Base-by-base conservation (phyloP, 2,329 filamentous ascomycete species). In the Graphilbum sp. region DNA sequence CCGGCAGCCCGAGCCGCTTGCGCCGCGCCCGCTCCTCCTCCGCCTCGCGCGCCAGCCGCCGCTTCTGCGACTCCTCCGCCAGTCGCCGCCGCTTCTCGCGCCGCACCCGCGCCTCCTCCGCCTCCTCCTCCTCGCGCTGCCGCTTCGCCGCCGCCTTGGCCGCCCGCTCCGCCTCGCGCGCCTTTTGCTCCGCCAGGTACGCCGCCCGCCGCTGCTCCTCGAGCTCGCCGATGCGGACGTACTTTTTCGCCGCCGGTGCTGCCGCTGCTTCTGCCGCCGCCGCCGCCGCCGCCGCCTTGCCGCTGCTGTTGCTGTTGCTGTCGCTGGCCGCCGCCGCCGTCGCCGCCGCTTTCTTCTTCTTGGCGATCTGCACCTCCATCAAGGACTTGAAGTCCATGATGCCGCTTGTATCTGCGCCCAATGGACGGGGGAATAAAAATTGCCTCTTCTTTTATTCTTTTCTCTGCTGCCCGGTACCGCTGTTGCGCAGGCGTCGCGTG, bases 381-480 rank as follows among this genome's bases (percentile, higher is more conserved):
- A 98, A 65, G 27, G 85, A 74, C 43, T 86, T 86, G 64, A 98
- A 98, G 59, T 98, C 87, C 90, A 98, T 98, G 25, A 23, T 34
- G 38, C 3, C 32, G 12, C 5, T 10, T 12, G 7, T 25, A 12
- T 25, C 7, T 7, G 15, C 15, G 16, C 4, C 4, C 19, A 18
- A 21, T 23, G n/a, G n/a, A n/a, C n/a, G n/a, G n/a, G n/a, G n/a
- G n/a, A n/a, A n/a, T n/a, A n/a, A n/a, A n/a, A n/a, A n/a, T n/a
- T n/a, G n/a, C n/a, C n/a, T n/a, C n/a, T n/a, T n/a, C n/a, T n/a
- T n/a, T n/a, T n/a, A n/a, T n/a, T n/a, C n/a, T n/a, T n/a, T n/a
- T n/a, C n/a, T n/a, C n/a, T n/a, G n/a, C n/a, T n/a, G n/a, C n/a
- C n/a, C n/a, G n/a, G n/a, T n/a, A n/a, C n/a, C n/a, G n/a, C n/a